Conservation (phyloP, 2,329 filamentous ascomycete species). For the Teratosphaeria zuluensis region DNA sequence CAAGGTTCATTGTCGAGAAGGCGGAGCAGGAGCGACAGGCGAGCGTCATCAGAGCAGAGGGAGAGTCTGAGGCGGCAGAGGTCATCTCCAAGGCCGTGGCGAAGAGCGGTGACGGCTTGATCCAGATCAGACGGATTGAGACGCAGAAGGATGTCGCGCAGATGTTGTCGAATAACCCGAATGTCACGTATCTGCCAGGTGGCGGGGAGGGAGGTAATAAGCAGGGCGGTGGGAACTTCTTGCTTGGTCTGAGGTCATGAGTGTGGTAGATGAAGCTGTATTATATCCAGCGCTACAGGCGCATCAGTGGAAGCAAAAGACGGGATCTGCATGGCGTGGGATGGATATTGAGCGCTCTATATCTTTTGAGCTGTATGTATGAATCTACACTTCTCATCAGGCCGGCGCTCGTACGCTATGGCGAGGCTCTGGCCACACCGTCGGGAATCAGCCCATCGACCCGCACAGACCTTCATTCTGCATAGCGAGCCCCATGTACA, state of each 20-base stretch:
- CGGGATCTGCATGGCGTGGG: not conserved
- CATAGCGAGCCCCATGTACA: too few relatives aligned
- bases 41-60: constrained; percentile 95
- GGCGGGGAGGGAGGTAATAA: constrained; percentile 48
- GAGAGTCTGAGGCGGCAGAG: constrained; percentile 92
- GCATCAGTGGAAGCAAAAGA: not conserved
- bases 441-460: too few relatives aligned
- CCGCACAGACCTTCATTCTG: too few relatives aligned
- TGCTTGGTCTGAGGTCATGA: constrained; percentile 55
- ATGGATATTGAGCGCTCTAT: not conserved
- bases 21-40: constrained; percentile 98
- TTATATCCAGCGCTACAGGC: not conserved
- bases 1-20: constrained; percentile 95
- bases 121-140: constrained; percentile 95
- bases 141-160: constrained; percentile 91
- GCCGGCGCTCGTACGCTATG: not conserved
- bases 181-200: constrained; percentile 87
- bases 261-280: not conserved
- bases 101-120: constrained; percentile 84
- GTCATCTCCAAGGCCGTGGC: constrained; percentile 90
- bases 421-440: too few relatives aligned
- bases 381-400: not conserved
- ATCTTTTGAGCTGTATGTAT: not conserved
- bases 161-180: constrained; percentile 80
- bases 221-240: constrained; percentile 44